Evolutionary conservation across 139 green algal species (phyloP).

Genomic region (Diplosphaera chodatii): DNA sequence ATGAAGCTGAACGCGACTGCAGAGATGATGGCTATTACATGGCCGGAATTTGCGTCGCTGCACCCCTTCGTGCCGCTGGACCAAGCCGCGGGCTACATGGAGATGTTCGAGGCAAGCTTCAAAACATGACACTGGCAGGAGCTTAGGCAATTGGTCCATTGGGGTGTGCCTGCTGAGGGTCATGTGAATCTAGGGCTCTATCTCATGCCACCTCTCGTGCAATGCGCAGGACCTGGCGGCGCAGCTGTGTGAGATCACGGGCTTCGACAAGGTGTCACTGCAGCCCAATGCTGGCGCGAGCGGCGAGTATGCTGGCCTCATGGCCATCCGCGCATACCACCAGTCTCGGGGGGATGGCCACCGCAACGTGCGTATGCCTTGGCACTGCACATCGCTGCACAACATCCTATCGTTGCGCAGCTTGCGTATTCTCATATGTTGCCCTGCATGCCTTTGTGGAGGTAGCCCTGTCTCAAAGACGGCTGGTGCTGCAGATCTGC

Average conservation of each 20-base stretch:
- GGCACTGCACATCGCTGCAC: neutral
- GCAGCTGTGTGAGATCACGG: slow-evolving; percentile 94
- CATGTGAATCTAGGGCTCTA: too few species aligned
- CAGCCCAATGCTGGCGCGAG: slow-evolving; percentile 95
- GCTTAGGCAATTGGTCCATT: too few species aligned
- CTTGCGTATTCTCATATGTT: too few species aligned
- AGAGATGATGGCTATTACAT: slow-evolving; percentile 99
- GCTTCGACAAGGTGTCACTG: slow-evolving; percentile 94
- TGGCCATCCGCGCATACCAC: slow-evolving; percentile 97
- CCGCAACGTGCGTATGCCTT: slow-evolving; percentile 51
- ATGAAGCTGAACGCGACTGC: slow-evolving; percentile 99
- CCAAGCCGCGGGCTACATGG: slow-evolving; percentile 82
- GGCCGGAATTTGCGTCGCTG: slow-evolving; percentile 93
- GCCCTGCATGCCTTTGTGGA: too few species aligned
- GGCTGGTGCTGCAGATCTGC: slow-evolving; percentile 62
- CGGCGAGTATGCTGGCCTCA: slow-evolving; percentile 98
- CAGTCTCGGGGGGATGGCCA: slow-evolving; percentile 70
- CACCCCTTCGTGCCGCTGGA: slow-evolving; percentile 91
- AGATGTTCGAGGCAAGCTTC: slow-evolving; percentile 97
- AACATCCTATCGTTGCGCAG: too few species aligned
- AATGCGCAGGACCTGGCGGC: slow-evolving; percentile 73
- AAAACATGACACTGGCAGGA: too few species aligned
- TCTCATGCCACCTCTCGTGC: too few species aligned
- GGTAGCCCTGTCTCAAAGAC: too few species aligned
- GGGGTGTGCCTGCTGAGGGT: too few species aligned